Evolutionary conservation across 306 rosid species (phyloP), one percentile per base, ranked within the genome.

Genomic region (Prunus armeniaca): DNA sequence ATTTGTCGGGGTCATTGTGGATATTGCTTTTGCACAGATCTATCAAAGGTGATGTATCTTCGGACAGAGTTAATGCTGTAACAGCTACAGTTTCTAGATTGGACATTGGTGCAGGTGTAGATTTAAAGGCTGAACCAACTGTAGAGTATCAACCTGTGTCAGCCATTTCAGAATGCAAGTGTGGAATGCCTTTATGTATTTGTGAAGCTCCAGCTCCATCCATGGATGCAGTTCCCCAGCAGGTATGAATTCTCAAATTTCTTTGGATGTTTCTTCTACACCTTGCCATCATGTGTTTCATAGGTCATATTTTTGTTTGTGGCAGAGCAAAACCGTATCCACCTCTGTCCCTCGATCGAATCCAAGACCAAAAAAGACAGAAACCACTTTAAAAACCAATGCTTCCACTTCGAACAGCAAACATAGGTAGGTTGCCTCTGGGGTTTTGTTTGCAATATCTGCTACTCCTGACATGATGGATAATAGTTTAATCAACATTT

Each of bases 151-250:
- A 56, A 30, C 80, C 78, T 76, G 81, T 69, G 43, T 51, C 74
- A 47, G 80, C 82, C 46, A 67, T 82, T 79, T 69, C 80, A 74
- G 96, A 88, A 68, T 96, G 99, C 32, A 93, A 89, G 81, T 96
- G 99, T 85, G 94, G 99, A 85, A 96, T 96, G 98, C 99, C 99
- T 79, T 90, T 96, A 77, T 96, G 99, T 82, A 96, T 96, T 65
- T 96, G 99, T 80, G 96, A 84, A 87, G 87, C 96, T 75, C 84
- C 97, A 70, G 78, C 83, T 43, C 88, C 96, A 74, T 81, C 92
- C 25, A 46, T 83, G 32, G 85, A 76, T 77, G 78, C 78, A 69
- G 66, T 71, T 69, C 89, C 88, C 52, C 32, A 67, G 45, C 88
- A 80, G 92, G 97, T 96, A 82, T 75, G 62, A 74, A n/a, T 82